Conservation (phyloP, 2,329 filamentous ascomycete species). For the Phyllosticta ampelicida region DNA sequence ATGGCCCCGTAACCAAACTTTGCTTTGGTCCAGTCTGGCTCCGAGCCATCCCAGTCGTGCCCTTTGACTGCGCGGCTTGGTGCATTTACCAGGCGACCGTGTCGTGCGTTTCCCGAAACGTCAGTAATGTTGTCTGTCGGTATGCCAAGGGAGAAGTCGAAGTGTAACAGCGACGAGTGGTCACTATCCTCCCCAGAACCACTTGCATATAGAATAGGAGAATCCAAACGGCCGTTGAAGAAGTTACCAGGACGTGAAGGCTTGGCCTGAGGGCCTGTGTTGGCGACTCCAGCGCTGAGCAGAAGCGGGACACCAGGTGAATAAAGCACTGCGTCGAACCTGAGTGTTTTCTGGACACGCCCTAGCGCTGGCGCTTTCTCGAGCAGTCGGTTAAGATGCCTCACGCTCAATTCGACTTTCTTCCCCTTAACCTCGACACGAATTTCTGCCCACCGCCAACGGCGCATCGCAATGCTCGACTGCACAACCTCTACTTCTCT, state of each 20-base stretch:
- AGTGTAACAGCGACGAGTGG: not conserved
- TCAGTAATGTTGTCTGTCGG: constrained; percentile 18
- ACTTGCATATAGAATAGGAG: not conserved
- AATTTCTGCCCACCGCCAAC: not conserved
- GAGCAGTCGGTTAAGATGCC: not conserved
- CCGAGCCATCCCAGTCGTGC: constrained; percentile 23
- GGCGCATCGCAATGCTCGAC: not conserved
- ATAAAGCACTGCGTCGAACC: not conserved
- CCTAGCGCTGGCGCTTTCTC: not conserved
- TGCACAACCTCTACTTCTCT: not conserved
- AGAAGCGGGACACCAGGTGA: not conserved
- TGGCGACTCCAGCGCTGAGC: not conserved
- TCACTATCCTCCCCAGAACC: not conserved
- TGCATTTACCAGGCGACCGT: constrained; percentile 24
- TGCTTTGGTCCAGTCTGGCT: constrained; percentile 24
- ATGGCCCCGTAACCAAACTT: constrained; percentile 28
- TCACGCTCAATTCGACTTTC: not conserved
- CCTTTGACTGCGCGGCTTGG: constrained; percentile 25
- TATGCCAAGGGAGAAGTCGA: constrained; percentile 13
- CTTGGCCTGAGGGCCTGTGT: not conserved
- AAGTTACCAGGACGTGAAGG: not conserved
- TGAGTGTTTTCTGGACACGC: not conserved
- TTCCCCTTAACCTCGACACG: not conserved
- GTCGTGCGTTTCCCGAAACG: constrained; percentile 16
- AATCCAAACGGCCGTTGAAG: not conserved